Evolutionary conservation across 805 yeast species (phyloP).

Genomic region (Candida nonsorbophila): DNA sequence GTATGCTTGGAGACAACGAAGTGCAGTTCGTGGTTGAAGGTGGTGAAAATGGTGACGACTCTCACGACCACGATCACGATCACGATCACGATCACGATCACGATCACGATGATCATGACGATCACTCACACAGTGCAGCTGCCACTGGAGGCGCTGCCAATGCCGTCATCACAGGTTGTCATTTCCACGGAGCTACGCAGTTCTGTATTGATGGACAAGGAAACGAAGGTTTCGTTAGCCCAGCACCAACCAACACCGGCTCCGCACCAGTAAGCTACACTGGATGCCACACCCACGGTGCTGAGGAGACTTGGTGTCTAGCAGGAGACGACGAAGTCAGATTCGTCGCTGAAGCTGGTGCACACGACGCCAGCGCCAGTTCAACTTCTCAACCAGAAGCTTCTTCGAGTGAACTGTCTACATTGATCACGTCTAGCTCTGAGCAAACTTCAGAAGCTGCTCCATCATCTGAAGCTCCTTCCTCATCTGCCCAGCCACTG

Average conservation of each 20-base stretch:
- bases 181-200: slow-evolving; percentile 7
- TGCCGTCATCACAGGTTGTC: slow-evolving; percentile 12
- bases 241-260: slow-evolving; percentile 6
- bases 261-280: slow-evolving; percentile 11
- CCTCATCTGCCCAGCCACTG: no score
- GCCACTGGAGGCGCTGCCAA: slow-evolving; percentile 3
- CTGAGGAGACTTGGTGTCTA: slow-evolving; percentile 13
- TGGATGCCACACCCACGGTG: slow-evolving; percentile 16
- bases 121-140: no score
- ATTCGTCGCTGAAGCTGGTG: slow-evolving; percentile 10
- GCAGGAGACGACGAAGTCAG: slow-evolving; percentile 12
- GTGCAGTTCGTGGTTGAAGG: slow-evolving; percentile 11
- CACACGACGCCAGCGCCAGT: no score
- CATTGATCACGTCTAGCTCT: no score
- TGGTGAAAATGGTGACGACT: no score
- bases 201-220: slow-evolving; percentile 8
- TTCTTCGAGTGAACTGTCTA: no score
- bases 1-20: slow-evolving; percentile 13
- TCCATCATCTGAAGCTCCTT: no score
- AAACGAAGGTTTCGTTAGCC: slow-evolving; percentile 9
- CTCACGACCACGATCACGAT: no score
- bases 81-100: slow-evolving; percentile 1
- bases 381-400: no score
- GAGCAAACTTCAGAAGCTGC: no score
- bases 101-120: no score